Evolutionary conservation across 2,329 filamentous ascomycete species (phyloP), one percentile per base, ranked within the genome.

Genomic region (Botrytis fabae): DNA sequence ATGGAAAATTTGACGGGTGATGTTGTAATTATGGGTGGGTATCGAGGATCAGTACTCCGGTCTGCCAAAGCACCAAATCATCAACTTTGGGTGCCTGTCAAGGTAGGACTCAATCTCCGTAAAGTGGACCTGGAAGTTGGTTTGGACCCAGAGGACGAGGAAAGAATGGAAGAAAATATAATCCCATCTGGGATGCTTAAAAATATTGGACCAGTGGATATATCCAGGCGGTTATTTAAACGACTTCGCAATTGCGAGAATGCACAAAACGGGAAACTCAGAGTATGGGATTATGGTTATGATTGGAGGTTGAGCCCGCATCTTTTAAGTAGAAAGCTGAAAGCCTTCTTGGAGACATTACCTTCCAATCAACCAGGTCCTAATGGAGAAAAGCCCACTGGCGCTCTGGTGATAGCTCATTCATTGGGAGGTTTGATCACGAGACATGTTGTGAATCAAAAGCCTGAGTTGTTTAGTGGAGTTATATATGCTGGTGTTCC

Each of bases 81-180:
- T n/a, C 94, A 97, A 80, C 84, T 97, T 0, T 98, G 95, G 95
- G 93, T 97, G 2, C 95, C 95, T 0, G 91, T 98, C 79, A 98
- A 98, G 82, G 91, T 97, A 42, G 95, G 95, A 1, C 84, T 98
- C 69, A 97, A 97, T 78, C 88, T 98, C 75, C 91, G 95, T 72
- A 97, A 96, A 80, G 95, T 95, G 2, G 93, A 98, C 80, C 85
- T 98, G 6, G 94, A 97, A 80, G 91, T 98, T 16, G 95, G 94
- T 0, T 83, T 98, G 7, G 87, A 92, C 22, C 89, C 89, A 2
- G 92, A 94, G 78, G 95, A 97, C 73, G 95, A 98, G 79, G 92
- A 94, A 78, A 87, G 84, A 8, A 96, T 96, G 90, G 90, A 92
- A 76, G 88, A 97, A 73, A 90, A 86, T n/a, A 94, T 98, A 74